Conservation (phyloP, 805 yeast species). For the Candida quercuum region DNA sequence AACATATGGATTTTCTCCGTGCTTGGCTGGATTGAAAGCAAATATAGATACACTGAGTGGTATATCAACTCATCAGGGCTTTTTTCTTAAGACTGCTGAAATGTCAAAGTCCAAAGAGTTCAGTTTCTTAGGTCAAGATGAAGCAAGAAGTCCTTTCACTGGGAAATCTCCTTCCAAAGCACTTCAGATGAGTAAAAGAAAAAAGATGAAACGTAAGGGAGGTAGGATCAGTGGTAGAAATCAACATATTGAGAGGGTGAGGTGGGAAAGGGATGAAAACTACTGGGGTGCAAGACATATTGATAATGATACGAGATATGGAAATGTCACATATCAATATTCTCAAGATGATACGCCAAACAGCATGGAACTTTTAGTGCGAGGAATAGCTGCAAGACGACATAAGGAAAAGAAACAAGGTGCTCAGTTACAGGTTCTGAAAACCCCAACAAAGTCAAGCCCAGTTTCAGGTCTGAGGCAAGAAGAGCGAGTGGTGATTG, state of each 20-base stretch:
- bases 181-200: neutral
- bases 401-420: no score
- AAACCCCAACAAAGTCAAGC: no score
- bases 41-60: conserved; percentile 4
- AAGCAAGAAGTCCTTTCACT: neutral
- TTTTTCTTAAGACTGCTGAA: neutral
- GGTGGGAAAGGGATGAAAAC: neutral
- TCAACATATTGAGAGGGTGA: neutral
- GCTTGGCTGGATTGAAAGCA: neutral
- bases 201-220: neutral
- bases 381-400: no score
- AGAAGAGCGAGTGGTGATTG: no score
- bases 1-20: conserved; percentile 6
- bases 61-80: neutral
- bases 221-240: neutral
- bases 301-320: no score
- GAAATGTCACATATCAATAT: no score
- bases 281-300: no score
- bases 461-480: no score
- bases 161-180: neutral
- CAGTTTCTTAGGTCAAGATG: conserved; percentile 1
- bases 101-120: neutral
- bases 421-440: no score
- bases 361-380: no score
- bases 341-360: no score